phyloP scores from a whole-genome alignment of 257 asterid species.

The Solanum phureja region DNA sequence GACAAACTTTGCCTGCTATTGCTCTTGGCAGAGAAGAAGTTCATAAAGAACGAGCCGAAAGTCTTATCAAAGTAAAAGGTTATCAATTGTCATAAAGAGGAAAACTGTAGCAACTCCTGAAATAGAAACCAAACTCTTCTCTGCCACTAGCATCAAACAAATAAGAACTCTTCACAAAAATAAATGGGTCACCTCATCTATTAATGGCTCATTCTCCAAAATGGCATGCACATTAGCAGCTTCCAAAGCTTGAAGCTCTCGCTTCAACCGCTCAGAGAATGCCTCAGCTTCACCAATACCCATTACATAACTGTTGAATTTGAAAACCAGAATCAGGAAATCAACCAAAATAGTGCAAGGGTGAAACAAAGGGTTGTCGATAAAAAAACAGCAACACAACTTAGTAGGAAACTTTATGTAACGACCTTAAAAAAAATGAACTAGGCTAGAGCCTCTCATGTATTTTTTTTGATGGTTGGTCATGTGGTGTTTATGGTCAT shows the following conservation, averaged over 20 bases:
- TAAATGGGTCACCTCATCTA: constrained; percentile 46
- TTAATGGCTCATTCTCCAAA: constrained; percentile 84
- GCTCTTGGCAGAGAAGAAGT: not conserved
- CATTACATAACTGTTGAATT: constrained; percentile 82
- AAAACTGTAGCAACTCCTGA: constrained; percentile 6
- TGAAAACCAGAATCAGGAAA: constrained; percentile 1
- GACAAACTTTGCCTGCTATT: not conserved
- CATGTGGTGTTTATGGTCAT: too few species aligned
- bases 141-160: not conserved
- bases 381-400: not conserved
- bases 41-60: not conserved
- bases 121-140: not conserved
- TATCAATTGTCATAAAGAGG: not conserved
- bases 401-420: not conserved
- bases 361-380: not conserved
- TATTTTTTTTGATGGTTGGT: too few species aligned
- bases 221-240: constrained; percentile 99
- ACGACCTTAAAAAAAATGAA: too few species aligned
- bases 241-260: constrained; percentile 98
- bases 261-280: constrained; percentile 90
- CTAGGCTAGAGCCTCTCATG: too few species aligned
- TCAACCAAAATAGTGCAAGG: not conserved
- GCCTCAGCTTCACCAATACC: constrained; percentile 99
- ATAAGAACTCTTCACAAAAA: constrained; percentile 1
- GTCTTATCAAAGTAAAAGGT: not conserved